phyloP scores from a whole-genome alignment of 225 moss, liverwort and hornwort species.

The Lunularia cruciata region DNA sequence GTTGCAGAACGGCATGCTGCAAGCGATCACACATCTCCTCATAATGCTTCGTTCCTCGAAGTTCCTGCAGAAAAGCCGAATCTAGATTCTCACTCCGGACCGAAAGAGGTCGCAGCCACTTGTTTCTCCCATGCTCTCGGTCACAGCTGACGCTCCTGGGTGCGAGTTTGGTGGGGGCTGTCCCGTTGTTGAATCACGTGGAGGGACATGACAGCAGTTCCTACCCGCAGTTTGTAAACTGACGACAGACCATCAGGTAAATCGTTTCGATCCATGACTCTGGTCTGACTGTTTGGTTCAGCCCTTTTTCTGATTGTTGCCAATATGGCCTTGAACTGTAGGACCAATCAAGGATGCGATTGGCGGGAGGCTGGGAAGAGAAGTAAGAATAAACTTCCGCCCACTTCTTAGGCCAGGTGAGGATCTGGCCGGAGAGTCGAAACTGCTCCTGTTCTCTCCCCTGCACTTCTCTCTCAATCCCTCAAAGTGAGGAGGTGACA shows the following conservation, averaged over 20 bases:
- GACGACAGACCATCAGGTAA: not conserved
- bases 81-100: no score
- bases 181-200: no score
- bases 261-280: not conserved
- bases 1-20: no score
- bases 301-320: constrained; percentile 25
- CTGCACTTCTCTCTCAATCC: constrained; percentile 54
- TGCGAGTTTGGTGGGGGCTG: no score
- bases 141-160: no score
- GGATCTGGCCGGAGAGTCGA: constrained; percentile 35
- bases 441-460: constrained; percentile 39
- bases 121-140: no score
- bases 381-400: constrained; percentile 84
- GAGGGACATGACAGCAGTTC: no score
- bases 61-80: no score
- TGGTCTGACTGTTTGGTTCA: not conserved
- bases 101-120: no score
- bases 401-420: constrained; percentile 66
- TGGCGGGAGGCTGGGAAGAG: constrained; percentile 61
- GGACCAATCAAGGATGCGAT: constrained; percentile 30
- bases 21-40: no score
- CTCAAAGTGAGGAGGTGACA: constrained; percentile 75
- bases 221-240: no score
- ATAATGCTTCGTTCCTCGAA: no score
- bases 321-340: constrained; percentile 31